Evolutionary conservation across 371 early-diverging fungal species (phyloP).

Genomic region (Mortierella sp.): DNA sequence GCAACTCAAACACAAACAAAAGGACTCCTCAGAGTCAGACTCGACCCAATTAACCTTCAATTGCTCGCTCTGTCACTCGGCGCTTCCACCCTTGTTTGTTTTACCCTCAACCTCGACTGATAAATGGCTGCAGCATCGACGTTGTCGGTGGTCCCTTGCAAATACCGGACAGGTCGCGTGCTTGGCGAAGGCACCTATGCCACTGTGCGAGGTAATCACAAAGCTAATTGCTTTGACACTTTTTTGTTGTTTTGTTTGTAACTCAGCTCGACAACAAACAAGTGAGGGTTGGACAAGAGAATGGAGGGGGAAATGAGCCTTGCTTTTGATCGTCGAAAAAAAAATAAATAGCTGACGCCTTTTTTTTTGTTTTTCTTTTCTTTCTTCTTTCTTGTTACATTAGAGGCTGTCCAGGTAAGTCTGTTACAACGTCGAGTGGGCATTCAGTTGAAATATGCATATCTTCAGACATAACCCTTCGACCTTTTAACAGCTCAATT

Average conservation of each 20-base stretch:
- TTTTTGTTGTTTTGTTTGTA: too few relatives aligned
- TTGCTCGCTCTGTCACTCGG: not conserved
- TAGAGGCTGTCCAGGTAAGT: constrained; percentile 63
- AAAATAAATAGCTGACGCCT: not conserved
- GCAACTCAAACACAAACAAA: not conserved
- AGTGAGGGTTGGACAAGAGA: not conserved
- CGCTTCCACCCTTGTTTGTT: not conserved
- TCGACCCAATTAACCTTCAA: too few relatives aligned
- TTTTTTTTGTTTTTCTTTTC: not conserved
- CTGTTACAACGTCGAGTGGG: too few relatives aligned
- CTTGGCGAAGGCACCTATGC: constrained; percentile 81
- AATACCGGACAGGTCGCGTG: constrained; percentile 76
- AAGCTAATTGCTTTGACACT: not conserved
- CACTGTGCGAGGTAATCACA: constrained; percentile 73
- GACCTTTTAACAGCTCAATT: not conserved
- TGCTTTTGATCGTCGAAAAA: not conserved
- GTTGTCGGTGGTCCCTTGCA: constrained; percentile 66
- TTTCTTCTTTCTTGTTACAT: not conserved
- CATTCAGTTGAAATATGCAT: too few relatives aligned
- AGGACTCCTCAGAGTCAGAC: too few relatives aligned
- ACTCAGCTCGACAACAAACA: too few relatives aligned
- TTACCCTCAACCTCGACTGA: too few relatives aligned
- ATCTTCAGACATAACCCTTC: too few relatives aligned
- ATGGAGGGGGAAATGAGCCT: not conserved
- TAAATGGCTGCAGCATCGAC: constrained; percentile 24